Evolutionary conservation across 164 flowering plant genomes (phyloP), one percentile per base, ranked within the genome.

Genomic region (Tinospora cordifolia): DNA sequence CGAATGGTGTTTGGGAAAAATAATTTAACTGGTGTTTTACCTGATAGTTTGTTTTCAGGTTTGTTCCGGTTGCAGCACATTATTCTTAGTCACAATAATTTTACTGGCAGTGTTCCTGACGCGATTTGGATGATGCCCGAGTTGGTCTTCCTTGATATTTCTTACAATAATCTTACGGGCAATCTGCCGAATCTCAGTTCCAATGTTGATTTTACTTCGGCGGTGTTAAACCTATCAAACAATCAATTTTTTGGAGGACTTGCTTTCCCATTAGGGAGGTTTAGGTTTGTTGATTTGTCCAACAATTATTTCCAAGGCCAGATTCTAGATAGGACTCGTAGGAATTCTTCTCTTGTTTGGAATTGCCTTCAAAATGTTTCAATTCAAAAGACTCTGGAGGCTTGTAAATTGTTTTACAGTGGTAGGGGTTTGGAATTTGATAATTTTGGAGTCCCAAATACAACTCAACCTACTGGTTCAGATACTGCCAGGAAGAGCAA

Each of bases 341-440:
- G 60, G 13, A 86, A 80, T 79, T 82, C 81, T 67, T 80, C 88
- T 62, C 76, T 92, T 47, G 66, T 9, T 10, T 62, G 38, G 13
- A 95, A 95, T 72, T 95, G 99, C 81, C 92, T 95, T 60, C 87
- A 74, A 75, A 76, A 76, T 67, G 65, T 79, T 57, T 8, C 85
- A 3, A 78, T 75, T 63, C 98, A 93, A 84, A 87, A 84, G 82
- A 84, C 74, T 65, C 68, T 69, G 54, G 57, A 66, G 9, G 86
- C 83, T 0, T 93, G 98, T 76, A 22, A 70, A 49, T 78, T 81
- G 19, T 93, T 93, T 70, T 93, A 93, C 78, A 46, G 83, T 7
- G 77, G 64, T 6, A 84, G 77, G 62, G 87, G 87, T 36, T 57
- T 86, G 73, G 63, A 17, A 68, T 91, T 93, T 78, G 96, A 86